These are phyloP conservation scores for Moricandia arvensis DNA, from an alignment of 345 rosid species.

Conservation along the genomic window DNA sequence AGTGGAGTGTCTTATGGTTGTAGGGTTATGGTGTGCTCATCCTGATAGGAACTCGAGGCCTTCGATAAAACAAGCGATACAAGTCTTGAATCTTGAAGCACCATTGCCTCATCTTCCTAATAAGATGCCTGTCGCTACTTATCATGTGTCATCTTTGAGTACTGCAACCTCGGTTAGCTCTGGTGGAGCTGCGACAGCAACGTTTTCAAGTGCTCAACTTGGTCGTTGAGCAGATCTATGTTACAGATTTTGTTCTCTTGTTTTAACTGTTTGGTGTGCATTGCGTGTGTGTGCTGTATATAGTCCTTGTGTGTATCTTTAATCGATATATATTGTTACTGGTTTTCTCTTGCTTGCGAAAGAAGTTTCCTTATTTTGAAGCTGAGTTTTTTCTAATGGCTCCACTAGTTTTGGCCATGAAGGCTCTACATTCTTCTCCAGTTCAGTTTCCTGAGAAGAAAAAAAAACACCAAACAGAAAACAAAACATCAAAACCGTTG, in stretches of 20 bases:
- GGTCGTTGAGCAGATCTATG: conserved; percentile 34
- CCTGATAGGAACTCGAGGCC: conserved; percentile 50
- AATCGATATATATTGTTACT: no score
- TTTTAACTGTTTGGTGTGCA: not conserved
- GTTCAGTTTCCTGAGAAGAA: conserved; percentile 57
- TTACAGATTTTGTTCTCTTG: not conserved
- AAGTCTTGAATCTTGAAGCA: conserved; percentile 47
- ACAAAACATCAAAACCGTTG: not conserved
- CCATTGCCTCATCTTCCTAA: conserved; percentile 46
- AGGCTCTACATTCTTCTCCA: conserved; percentile 72
- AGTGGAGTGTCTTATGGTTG: conserved; percentile 42
- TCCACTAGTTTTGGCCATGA: conserved; percentile 89
- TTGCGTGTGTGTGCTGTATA: not conserved
- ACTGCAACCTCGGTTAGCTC: conserved; percentile 29
- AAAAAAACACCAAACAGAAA: not conserved
- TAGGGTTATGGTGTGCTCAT: conserved; percentile 65
- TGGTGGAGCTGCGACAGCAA: conserved; percentile 38
- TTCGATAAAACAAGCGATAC: conserved; percentile 52
- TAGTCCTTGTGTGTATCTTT: not conserved
- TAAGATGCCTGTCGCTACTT: conserved; percentile 46
- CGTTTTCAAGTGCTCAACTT: conserved; percentile 36
- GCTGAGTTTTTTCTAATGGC: conserved; percentile 87
- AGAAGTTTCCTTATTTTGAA: no score
- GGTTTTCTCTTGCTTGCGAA: not conserved
- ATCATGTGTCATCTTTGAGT: conserved; percentile 35